Percentiles rank a stretch among this genome's conserved stretches.
Evolutionary conservation across 768 basidiomycete genomes (phyloP).

Genomic region (Gelatoporia subvermispora): DNA sequence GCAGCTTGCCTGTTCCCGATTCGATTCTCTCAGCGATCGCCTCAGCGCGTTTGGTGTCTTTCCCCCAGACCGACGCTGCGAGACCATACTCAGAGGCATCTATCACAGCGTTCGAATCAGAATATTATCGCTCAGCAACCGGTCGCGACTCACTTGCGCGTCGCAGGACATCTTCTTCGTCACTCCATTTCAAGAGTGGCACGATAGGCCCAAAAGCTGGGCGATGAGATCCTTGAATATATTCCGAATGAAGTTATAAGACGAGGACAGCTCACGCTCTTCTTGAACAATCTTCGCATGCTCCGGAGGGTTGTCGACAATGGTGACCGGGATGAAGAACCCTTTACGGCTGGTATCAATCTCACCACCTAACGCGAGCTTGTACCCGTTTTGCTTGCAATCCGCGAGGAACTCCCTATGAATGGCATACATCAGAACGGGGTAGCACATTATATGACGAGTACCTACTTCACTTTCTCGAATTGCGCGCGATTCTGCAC

Average conservation of each 20-base stretch:
- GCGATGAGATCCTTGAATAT: not conserved
- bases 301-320: slow-evolving; percentile 10
- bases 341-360: not conserved
- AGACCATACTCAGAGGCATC: slow-evolving; percentile 8
- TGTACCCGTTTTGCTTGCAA: slow-evolving; percentile 8
- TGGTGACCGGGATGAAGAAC: slow-evolving; percentile 5
- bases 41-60: not conserved
- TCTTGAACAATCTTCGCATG: slow-evolving; percentile 7
- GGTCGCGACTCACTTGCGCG: slow-evolving; percentile 5
- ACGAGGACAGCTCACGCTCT: slow-evolving; percentile 6
- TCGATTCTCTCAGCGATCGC: not conserved
- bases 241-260: not conserved
- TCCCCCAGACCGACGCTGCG: slow-evolving; percentile 2
- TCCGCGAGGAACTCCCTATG: slow-evolving; percentile 3
- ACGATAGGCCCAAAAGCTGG: slow-evolving; percentile 10
- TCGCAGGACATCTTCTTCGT: slow-evolving; percentile 5
- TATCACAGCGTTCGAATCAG: not conserved
- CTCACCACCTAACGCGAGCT: slow-evolving; percentile 2
- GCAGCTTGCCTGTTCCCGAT: slow-evolving; percentile 7
- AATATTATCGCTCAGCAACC: no score
- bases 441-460: no score
- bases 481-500: slow-evolving; percentile 2
- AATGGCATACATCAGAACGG: not conserved
- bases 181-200: slow-evolving; percentile 6
- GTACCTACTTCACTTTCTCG: not conserved